These are phyloP conservation scores for Diaporthe amygdali DNA, from an alignment of 2,329 filamentous ascomycete species.

Conservation along the genomic window DNA sequence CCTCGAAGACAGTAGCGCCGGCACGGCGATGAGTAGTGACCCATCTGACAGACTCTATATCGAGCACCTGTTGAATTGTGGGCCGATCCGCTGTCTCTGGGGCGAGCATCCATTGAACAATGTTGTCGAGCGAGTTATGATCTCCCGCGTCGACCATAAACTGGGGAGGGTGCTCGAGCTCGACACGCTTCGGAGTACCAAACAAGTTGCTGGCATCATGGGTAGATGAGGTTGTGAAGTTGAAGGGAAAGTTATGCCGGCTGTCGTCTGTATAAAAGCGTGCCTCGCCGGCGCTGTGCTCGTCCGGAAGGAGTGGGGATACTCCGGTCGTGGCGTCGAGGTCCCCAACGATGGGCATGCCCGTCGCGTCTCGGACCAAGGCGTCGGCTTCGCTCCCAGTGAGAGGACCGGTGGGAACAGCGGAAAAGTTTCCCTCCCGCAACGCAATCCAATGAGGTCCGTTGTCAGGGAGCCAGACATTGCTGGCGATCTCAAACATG, in stretches of 20 bases:
- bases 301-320: slow-evolving; percentile 5
- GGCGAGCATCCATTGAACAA: slow-evolving; percentile 88
- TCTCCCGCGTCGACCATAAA: slow-evolving; percentile 87
- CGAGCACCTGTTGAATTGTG: slow-evolving; percentile 73
- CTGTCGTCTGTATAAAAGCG: neutral
- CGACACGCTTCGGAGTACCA: slow-evolving; percentile 53
- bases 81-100: slow-evolving; percentile 78
- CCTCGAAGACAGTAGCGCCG: slow-evolving; percentile 94
- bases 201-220: slow-evolving; percentile 48
- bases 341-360: slow-evolving; percentile 62
- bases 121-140: slow-evolving; percentile 76
- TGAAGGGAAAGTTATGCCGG: slow-evolving; percentile 28
- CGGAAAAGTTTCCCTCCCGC: slow-evolving; percentile 85
- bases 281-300: slow-evolving; percentile 21
- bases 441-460: slow-evolving; percentile 90
- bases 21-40: slow-evolving; percentile 77
- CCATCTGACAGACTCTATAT: slow-evolving; percentile 79
- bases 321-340: slow-evolving; percentile 22
- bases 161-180: slow-evolving; percentile 69
- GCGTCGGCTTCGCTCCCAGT: slow-evolving; percentile 79
- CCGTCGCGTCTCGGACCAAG: slow-evolving; percentile 76
- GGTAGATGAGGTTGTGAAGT: slow-evolving; percentile 29
- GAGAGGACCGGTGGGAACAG: slow-evolving; percentile 75
- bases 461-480: slow-evolving; percentile 92
- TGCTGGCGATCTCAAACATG: slow-evolving; percentile 91